These are phyloP conservation scores for Claviceps pusilla DNA, from an alignment of 2,329 filamentous ascomycete genomes.

Conservation along the genomic window DNA sequence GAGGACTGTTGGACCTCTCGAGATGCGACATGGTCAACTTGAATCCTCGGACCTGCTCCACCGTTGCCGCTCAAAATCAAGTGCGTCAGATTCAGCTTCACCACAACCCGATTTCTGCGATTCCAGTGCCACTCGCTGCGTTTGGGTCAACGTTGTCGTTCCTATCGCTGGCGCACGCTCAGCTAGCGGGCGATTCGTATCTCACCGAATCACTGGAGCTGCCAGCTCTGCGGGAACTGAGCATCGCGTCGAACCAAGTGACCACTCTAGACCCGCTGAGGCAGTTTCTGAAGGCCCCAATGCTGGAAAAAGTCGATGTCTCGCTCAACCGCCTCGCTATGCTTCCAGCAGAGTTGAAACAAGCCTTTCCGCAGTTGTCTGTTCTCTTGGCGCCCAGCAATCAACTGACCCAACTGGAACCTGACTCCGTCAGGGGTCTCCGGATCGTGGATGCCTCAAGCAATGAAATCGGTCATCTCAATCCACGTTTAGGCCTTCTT, in stretches of 20 bases:
- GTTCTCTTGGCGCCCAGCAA: constrained; percentile 69
- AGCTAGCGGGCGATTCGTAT: constrained; percentile 49
- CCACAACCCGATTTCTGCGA: constrained; percentile 56
- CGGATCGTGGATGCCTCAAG: constrained; percentile 65
- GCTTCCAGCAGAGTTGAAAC: constrained; percentile 48
- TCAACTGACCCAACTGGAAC: constrained; percentile 55
- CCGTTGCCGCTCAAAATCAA: constrained; percentile 35
- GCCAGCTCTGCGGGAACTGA: constrained; percentile 61
- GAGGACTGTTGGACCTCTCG: constrained; percentile 56
- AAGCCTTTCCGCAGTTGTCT: constrained; percentile 53
- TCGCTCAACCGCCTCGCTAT: constrained; percentile 66
- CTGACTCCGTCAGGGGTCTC: constrained; percentile 59
- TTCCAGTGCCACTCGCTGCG: constrained; percentile 57
- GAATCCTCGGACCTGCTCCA: constrained; percentile 41
- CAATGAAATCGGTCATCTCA: constrained; percentile 72
- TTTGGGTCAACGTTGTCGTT: constrained; percentile 56
- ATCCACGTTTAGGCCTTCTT: constrained; percentile 66
- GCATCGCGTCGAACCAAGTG: constrained; percentile 59
- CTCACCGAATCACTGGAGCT: constrained; percentile 53
- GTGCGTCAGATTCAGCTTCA: constrained; percentile 52
- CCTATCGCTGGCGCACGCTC: constrained; percentile 63
- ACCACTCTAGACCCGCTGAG: constrained; percentile 53
- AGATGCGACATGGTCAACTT: constrained; percentile 47
- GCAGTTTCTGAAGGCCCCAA: constrained; percentile 54
- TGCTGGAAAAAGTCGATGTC: constrained; percentile 62